Conservation (phyloP, 768 basidiomycete genomes). For the Lentinula edodes region DNA sequence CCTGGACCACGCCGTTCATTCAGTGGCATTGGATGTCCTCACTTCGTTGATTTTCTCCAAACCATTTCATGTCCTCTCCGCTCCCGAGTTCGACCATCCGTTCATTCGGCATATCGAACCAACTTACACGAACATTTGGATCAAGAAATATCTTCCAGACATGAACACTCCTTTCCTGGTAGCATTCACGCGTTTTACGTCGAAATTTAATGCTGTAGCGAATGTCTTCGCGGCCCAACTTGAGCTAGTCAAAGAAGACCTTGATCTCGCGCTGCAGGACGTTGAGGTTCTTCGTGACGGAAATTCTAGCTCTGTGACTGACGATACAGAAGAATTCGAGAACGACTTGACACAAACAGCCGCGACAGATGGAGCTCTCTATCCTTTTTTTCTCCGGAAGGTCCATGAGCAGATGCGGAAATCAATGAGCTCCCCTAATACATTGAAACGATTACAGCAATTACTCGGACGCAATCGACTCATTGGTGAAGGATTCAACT, state of each 20-base stretch:
- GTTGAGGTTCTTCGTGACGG: not conserved
- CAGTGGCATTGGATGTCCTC: conserved; percentile 13
- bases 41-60: conserved; percentile 11
- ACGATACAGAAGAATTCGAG: not conserved
- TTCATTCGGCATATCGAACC: conserved; percentile 6
- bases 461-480: not conserved
- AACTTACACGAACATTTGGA: conserved; percentile 1
- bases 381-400: not conserved
- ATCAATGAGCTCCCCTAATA: not conserved
- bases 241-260: not conserved
- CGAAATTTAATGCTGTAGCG: not conserved
- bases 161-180: not conserved
- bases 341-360: not conserved
- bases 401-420: not conserved
- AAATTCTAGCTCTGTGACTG: not conserved
- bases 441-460: not conserved
- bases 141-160: conserved; percentile 1
- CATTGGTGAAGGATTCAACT: conserved; percentile 2
- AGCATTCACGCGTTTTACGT: not conserved
- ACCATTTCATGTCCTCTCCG: conserved; percentile 7
- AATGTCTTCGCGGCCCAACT: not conserved
- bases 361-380: not conserved
- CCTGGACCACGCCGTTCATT: conserved; percentile 13
- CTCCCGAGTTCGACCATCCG: conserved; percentile 8
- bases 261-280: not conserved